Evolutionary conservation across 768 basidiomycete genomes (phyloP).

Genomic region (Imleria badia): DNA sequence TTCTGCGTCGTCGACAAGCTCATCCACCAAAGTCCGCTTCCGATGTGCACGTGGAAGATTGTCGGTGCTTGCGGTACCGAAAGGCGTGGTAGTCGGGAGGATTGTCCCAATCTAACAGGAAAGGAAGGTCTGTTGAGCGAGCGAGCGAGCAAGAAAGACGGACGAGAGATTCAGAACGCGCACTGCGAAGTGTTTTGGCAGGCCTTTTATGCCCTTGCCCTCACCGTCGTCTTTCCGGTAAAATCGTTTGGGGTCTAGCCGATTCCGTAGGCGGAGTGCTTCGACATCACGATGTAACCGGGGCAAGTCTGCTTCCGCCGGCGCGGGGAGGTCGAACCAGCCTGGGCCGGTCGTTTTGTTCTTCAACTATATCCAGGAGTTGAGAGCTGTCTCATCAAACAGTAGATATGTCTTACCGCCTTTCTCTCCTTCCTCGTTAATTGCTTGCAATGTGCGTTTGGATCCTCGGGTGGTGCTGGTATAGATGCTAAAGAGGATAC

Average conservation of each 20-base stretch:
- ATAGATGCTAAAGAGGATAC: conserved; percentile 47
- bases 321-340: conserved; percentile 90
- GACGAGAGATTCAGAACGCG: conserved; percentile 25
- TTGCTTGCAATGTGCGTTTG: conserved; percentile 61
- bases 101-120: conserved; percentile 72
- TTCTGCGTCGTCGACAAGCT: conserved; percentile 86
- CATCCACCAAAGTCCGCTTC: conserved; percentile 85
- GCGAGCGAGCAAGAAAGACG: no score
- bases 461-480: conserved; percentile 63
- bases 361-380: conserved; percentile 47
- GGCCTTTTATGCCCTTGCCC: conserved; percentile 77
- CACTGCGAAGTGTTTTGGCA: conserved; percentile 91
- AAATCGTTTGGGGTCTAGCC: conserved; percentile 90
- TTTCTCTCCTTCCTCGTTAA: conserved; percentile 73
- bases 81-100: conserved; percentile 66
- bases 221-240: conserved; percentile 86
- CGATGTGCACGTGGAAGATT: conserved; percentile 69
- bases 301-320: conserved; percentile 75
- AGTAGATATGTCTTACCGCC: conserved; percentile 46
- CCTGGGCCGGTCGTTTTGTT: conserved; percentile 71
- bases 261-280: conserved; percentile 80
- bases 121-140: conserved; percentile 8
- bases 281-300: conserved; percentile 83
- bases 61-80: conserved; percentile 65
- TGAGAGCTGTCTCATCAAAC: background rate